Conservation (phyloP, 768 basidiomycete species). For the Tulasnella sp. region DNA sequence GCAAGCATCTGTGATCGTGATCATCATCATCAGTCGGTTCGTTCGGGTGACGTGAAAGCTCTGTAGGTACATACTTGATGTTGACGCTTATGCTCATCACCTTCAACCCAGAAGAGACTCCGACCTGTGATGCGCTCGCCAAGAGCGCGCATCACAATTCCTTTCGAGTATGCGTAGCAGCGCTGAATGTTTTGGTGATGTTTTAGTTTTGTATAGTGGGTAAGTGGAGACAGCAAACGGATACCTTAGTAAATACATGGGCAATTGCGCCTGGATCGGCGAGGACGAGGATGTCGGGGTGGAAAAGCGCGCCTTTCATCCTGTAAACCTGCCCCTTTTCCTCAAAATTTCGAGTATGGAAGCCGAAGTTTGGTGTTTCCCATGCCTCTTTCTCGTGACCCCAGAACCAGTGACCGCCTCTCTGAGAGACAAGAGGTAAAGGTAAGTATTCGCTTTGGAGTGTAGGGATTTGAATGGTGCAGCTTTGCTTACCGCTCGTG, state of each 20-base stretch:
- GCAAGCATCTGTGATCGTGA: constrained; percentile 20
- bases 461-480: no score
- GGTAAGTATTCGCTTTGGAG: no score
- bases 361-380: constrained; percentile 14
- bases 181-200: no score
- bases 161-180: neutral
- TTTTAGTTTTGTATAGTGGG: no score
- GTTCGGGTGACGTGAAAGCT: no score
- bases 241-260: constrained; percentile 20
- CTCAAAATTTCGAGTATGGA: constrained; percentile 16
- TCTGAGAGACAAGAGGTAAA: no score
- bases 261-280: constrained; percentile 22
- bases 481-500: no score
- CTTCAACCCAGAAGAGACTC: constrained; percentile 33
- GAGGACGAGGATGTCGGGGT: no score
- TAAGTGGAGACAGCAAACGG: no score
- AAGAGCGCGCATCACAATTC: constrained; percentile 27
- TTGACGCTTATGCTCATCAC: constrained; percentile 29
- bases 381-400: constrained; percentile 22
- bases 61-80: no score
- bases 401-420: constrained; percentile 19
- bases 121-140: constrained; percentile 29
- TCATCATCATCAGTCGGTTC: no score
- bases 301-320: constrained; percentile 12
- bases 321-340: neutral